Evolutionary conservation across 768 basidiomycete genomes (phyloP).

Genomic region (Chlorophyllum brunneum): DNA sequence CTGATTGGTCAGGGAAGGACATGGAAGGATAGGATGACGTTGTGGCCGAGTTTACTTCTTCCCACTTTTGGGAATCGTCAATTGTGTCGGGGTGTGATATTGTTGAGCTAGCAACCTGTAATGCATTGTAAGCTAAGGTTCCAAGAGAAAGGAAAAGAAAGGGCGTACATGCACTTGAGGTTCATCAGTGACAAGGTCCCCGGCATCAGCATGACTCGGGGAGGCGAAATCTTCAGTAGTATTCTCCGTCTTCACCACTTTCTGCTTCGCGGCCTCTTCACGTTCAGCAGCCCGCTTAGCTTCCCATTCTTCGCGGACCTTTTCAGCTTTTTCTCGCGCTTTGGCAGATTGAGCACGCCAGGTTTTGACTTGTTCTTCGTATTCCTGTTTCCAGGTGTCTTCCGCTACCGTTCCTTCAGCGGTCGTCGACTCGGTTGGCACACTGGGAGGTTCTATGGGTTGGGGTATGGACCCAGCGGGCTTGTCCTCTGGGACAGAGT

Average conservation of each 20-base stretch:
- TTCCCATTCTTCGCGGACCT: constrained; percentile 71
- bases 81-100: constrained; percentile 31
- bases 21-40: constrained; percentile 77
- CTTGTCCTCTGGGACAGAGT: background rate
- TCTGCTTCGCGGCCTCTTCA: constrained; percentile 28
- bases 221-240: constrained; percentile 11
- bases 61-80: constrained; percentile 65
- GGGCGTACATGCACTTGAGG: background rate
- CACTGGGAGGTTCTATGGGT: background rate
- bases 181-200: constrained; percentile 17
- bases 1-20: constrained; percentile 63
- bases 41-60: constrained; percentile 58
- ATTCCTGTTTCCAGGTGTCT: constrained; percentile 62
- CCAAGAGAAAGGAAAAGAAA: background rate
- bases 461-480: background rate
- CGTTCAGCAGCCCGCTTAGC: constrained; percentile 45
- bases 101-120: constrained; percentile 15
- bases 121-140: background rate
- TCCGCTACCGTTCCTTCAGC: constrained; percentile 22
- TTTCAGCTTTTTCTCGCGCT: constrained; percentile 72
- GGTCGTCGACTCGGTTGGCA: constrained; percentile 13
- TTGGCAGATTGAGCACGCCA: constrained; percentile 76
- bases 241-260: constrained; percentile 10
- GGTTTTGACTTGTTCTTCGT: constrained; percentile 60
- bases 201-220: constrained; percentile 36